Evolutionary conservation across 257 asterid genomes (phyloP), one percentile per base, ranked within the genome.

Genomic region (Anisodus acutangulus): DNA sequence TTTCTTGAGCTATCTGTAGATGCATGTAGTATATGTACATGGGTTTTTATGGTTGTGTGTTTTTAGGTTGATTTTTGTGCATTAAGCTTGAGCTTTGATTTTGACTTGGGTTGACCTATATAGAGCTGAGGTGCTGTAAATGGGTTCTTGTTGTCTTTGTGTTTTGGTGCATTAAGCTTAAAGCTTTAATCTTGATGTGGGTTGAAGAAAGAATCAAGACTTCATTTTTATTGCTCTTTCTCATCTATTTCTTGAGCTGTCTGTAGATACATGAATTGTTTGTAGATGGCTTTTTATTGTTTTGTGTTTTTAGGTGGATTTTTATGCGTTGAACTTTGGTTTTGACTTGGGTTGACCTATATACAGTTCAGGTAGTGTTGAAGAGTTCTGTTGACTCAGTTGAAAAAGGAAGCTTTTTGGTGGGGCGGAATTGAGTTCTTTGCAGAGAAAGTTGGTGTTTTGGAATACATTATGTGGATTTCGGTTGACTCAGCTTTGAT

Each of bases 371-470:
- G 60, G 60, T n/a, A 10, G 43, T 19, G 60, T 57, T 47, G 43
- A 74, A 72, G 57, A 45, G 49, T 49, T 74, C 39, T 19, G 80
- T 49, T 74, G n/a, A 74, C 3, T 74, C 43, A 74, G 60, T 74
- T 47, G 80, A 74, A 11, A 74, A 74, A 74, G n/a, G 80, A 49
- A 74, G 43, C 41, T 22, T 74, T 66, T 47, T 74, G 43, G 39
- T 22, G 19, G 62, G 80, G 7, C 13, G 4, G 12, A 74, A 74
- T 74, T 47, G 80, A 19, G 49, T 49, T 12, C 7, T 11, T 74
- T 49, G 80, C 60, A 22, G 62, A 74, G 55, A 51, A 74, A 49
- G 62, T 19, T 49, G 1, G 13, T 49, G 60, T 49, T 49, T 49
- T 13, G 53, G 78, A 68, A 37, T 68, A 13, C 45, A 37, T 68